These are phyloP conservation scores for Blastocystis sp. DNA, from an alignment of 352 stramenopile genomes.

Conservation along the genomic window DNA sequence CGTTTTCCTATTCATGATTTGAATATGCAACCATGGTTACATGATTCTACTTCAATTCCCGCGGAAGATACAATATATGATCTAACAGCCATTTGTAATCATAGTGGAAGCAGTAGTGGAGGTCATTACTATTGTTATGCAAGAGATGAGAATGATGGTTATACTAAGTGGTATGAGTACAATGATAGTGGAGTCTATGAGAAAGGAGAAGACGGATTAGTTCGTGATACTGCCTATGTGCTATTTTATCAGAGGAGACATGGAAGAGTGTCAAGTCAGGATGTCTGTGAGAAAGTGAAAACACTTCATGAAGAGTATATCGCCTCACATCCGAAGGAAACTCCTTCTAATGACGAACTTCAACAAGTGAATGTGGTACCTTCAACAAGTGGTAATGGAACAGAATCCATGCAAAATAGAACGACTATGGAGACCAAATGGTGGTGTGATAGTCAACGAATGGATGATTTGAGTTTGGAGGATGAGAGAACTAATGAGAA, in stretches of 20 bases:
- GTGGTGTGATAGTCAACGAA: no score
- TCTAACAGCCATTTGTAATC: constrained; percentile 28
- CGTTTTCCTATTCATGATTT: constrained; percentile 17
- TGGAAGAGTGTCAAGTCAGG: not conserved
- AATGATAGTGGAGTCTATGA: constrained; percentile 35
- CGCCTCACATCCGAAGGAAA: no score
- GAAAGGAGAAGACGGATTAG: not conserved
- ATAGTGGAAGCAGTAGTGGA: not conserved
- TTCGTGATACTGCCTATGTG: constrained; percentile 30
- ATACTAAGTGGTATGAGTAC: constrained; percentile 8
- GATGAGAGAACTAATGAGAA: no score
- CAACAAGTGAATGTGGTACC: no score
- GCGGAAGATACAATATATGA: constrained; percentile 23
- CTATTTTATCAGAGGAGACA: constrained; percentile 31
- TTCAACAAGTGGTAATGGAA: no score
- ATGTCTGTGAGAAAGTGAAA: not conserved
- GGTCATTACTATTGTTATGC: constrained; percentile 60
- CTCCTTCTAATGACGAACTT: no score
- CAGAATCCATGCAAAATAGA: no score
- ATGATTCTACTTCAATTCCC: not conserved
- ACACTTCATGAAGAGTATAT: not conserved
- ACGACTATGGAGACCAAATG: no score
- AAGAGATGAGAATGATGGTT: constrained; percentile 39
- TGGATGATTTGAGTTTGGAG: no score
- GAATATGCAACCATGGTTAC: constrained; percentile 6